A percentile compares a stretch with the other conserved stretches of the same genome.
Evolutionary conservation across 148 eudicot genomes (phyloP).

Genomic region (Chenopodium suecicum): DNA sequence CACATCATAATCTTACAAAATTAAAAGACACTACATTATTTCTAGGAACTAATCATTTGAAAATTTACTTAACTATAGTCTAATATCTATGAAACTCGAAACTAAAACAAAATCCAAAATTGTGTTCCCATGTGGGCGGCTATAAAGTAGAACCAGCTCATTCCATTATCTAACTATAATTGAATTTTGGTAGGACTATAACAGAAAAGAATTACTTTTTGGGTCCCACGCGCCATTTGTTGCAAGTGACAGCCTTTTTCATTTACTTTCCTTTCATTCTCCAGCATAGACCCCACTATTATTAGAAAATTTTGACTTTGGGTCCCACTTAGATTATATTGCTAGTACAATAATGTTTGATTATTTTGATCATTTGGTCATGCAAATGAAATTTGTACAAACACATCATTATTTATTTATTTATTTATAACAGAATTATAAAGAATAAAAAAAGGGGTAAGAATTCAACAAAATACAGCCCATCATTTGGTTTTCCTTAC

Average conservation of each 20-base stretch:
- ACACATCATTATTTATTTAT: neutral
- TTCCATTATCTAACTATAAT: constrained; percentile 7
- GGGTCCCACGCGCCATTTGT: constrained; percentile 20
- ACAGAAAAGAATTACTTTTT: neutral
- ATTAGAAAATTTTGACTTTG: neutral
- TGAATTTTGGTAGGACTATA: neutral
- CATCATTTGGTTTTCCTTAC: neutral
- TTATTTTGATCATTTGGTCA: neutral
- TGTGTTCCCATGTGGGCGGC: constrained; percentile 14
- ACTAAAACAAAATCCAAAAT: neutral
- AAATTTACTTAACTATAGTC: neutral
- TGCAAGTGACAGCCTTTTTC: constrained; percentile 10
- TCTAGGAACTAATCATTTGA: neutral
- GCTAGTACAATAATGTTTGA: neutral
- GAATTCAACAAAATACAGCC: neutral
- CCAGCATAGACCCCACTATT: neutral
- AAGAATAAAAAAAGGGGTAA: neutral
- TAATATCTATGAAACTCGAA: neutral
- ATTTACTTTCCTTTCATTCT: neutral
- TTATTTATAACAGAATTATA: too few relatives aligned
- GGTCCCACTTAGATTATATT: neutral
- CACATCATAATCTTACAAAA: neutral
- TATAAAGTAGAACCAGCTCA: neutral
- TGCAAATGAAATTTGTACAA: neutral
- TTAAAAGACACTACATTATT: neutral